These are phyloP conservation scores for Chloroidium sp. DNA, from an alignment of 163 green algal species.

Conservation along the genomic window DNA sequence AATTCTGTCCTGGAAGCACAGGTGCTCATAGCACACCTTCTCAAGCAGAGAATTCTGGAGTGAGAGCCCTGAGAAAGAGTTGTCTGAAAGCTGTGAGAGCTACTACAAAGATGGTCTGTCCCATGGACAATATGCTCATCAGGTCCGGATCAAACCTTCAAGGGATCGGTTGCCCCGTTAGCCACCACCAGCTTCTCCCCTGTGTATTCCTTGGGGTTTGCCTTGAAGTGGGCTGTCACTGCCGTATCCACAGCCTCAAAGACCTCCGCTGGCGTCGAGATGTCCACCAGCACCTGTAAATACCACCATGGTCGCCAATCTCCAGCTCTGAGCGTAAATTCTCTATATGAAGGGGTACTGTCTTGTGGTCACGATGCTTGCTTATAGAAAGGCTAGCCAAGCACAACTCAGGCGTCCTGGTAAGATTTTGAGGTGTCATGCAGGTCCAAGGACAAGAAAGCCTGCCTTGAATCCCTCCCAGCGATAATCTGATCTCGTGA, in stretches of 20 bases:
- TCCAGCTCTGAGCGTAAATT: no score
- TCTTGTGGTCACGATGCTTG: not conserved
- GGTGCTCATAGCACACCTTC: no score
- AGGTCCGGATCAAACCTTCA: conserved; percentile 1
- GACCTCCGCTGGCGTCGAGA: conserved; percentile 14
- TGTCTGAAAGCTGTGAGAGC: no score
- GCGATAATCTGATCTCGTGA: conserved; percentile 22
- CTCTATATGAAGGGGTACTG: not conserved
- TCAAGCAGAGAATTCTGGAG: no score
- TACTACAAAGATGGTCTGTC: no score
- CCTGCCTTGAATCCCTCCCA: conserved; percentile 26
- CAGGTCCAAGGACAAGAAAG: not conserved
- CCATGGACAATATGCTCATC: no score
- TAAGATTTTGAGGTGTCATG: not conserved
- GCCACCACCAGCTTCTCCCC: conserved; percentile 15
- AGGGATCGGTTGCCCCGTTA: conserved; percentile 16
- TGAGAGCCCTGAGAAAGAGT: no score
- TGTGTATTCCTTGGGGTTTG: conserved; percentile 19
- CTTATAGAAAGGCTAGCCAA: not conserved
- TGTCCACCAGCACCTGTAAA: conserved; percentile 22
- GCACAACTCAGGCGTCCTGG: not conserved
- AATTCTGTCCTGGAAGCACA: no score
- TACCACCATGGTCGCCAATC: no score
- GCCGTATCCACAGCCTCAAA: conserved; percentile 18
- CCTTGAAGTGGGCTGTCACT: conserved; percentile 13